Conservation (phyloP, 2,329 filamentous ascomycete species). For the Fusarium cicatricum region DNA sequence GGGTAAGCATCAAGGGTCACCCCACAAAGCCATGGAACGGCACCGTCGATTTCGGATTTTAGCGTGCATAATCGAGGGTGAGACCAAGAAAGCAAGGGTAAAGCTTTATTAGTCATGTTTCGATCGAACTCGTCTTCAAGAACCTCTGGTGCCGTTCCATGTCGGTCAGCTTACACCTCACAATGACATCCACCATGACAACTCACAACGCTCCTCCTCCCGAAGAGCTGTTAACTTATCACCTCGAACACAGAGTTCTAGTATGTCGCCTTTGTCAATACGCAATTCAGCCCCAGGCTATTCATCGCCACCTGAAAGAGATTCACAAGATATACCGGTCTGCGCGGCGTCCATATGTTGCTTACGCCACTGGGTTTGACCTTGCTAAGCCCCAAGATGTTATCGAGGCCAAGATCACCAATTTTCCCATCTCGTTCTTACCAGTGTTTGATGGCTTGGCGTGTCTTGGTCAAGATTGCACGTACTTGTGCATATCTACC, state of each 20-base stretch:
- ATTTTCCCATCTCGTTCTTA: slow-evolving; percentile 19
- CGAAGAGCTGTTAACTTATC: slow-evolving; percentile 13
- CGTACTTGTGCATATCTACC: slow-evolving; percentile 21
- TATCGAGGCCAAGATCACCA: background rate
- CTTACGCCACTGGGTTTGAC: slow-evolving; percentile 2
- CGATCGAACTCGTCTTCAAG: too few species aligned
- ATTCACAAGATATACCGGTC: slow-evolving; percentile 23
- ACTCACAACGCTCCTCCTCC: background rate
- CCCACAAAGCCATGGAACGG: background rate
- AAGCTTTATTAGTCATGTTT: too few species aligned
- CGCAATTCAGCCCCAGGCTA: slow-evolving; percentile 16
- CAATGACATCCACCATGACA: too few species aligned
- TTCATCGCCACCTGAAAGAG: slow-evolving; percentile 24
- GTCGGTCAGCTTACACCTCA: too few species aligned
- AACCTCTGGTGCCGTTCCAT: too few species aligned
- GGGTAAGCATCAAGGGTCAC: background rate
- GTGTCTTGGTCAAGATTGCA: slow-evolving; percentile 7
- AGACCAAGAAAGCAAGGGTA: too few species aligned
- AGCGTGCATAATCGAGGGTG: too few species aligned
- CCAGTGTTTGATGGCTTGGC: slow-evolving; percentile 8
- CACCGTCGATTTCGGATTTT: background rate
- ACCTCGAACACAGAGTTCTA: slow-evolving; percentile 10
- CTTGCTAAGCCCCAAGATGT: slow-evolving; percentile 4
- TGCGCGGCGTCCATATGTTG: slow-evolving; percentile 12
- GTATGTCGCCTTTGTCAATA: slow-evolving; percentile 23